Evolutionary conservation across 371 early-diverging fungal genomes (phyloP).

Genomic region (Rhizopus delemar): DNA sequence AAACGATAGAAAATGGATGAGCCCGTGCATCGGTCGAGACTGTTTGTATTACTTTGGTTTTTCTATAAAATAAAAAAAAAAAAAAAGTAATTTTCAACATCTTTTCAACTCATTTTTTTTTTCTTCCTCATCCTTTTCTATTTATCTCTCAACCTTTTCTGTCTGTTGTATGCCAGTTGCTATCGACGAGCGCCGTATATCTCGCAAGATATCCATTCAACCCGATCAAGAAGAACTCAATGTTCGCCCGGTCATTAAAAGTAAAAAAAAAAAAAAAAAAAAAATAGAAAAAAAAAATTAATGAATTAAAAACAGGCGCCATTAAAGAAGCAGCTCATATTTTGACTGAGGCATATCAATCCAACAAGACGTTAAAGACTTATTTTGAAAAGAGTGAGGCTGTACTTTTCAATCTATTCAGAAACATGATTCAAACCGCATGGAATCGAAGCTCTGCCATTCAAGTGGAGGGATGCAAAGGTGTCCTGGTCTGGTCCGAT

Average conservation of each 20-base stretch:
- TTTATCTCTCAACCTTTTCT: background rate
- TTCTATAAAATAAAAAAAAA: background rate
- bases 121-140: background rate
- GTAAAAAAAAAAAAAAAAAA: conserved; percentile 6
- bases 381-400: conserved; percentile 27
- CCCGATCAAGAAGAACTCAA: conserved; percentile 21
- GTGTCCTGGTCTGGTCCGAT: conserved; percentile 49
- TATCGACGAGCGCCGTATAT: conserved; percentile 15
- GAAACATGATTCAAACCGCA: conserved; percentile 37
- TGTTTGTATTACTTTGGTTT: background rate
- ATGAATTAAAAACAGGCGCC: conserved; percentile 28
- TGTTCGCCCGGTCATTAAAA: conserved; percentile 32
- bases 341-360: conserved; percentile 36
- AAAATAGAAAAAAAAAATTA: background rate
- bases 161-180: conserved; percentile 14
- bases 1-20: background rate
- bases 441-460: conserved; percentile 48
- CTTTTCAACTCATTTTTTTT: background rate
- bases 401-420: conserved; percentile 38
- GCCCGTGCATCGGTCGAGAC: conserved; percentile 4
- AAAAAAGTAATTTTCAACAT: background rate
- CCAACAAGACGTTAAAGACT: conserved; percentile 22
- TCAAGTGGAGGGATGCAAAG: conserved; percentile 52
- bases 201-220: conserved; percentile 25
- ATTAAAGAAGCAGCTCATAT: conserved; percentile 50